Evolutionary conservation across 2,329 filamentous ascomycete genomes (phyloP), one percentile per base, ranked within the genome.

Genomic region (Teratosphaeria destructans): DNA sequence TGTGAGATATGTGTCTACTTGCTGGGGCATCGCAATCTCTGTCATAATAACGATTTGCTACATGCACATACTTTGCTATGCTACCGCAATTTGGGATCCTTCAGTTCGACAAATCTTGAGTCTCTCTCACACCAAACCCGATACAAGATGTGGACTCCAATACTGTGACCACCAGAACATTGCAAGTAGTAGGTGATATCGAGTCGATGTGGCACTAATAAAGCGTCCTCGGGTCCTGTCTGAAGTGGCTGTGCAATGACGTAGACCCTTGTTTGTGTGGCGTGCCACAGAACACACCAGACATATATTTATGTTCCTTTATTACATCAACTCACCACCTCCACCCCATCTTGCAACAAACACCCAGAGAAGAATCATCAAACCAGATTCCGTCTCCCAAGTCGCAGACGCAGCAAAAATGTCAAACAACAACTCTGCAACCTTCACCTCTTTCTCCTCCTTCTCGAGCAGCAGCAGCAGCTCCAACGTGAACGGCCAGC

Each of bases 401-500:
- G 23, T 23, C 23, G 23, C 5, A 49, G 14, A 49, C 12, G 7
- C 5, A 49, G 12, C 43, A 49, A n/a, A n/a, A 4, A 59, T 57
- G 57, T 16, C 34, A 23, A 56, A 29, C 54, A 56, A 56, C 55
- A 66, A 63, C 54, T 64, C 56, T 59, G 61, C 62, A 49, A 63
- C 59, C 37, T 63, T 57, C 59, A 61, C 63, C 59, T 64, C 53
- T 61, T 66, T 58, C 63, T 66, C 59, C 59, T 65, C 59, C 64
- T 65, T 58, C 57, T 63, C 58, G 47, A 65, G 65, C 37, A 65
- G 58, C 59, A 65, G 58, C 59, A 65, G 57, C 62, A 66, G 55
- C 59, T 62, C 49, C 60, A 64, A 62, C 60, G 57, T 52, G 61
- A 61, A 65, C 55, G 59, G 67, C 54, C 59, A 67, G 52, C 63